Conservation (phyloP, 139 green algal species). For the Raphidocelis subcapitata region DNA sequence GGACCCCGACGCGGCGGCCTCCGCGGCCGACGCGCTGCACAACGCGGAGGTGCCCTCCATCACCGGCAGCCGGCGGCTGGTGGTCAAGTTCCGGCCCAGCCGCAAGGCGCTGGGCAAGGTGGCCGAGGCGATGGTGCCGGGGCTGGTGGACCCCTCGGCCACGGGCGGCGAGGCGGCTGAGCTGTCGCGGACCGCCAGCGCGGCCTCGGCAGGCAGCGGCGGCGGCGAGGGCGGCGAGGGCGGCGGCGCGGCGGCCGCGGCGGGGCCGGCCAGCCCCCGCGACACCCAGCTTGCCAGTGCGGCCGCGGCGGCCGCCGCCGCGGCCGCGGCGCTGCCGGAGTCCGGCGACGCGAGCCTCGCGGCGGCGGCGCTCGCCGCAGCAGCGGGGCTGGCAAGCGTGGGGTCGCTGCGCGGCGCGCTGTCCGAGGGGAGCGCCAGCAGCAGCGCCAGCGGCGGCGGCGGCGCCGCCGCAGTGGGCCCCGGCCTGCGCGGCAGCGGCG, state of each 20-base stretch:
- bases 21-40: constrained; percentile 47
- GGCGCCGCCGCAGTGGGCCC: background rate
- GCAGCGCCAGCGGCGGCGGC: background rate
- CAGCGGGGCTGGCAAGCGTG: no score
- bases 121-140: constrained; percentile 32
- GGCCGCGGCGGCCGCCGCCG: no score
- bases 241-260: constrained; percentile 1
- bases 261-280: background rate
- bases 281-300: no score
- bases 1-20: constrained; percentile 47
- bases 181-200: background rate
- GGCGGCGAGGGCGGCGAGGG: background rate
- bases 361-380: no score
- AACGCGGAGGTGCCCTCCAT: constrained; percentile 30
- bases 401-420: no score
- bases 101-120: constrained; percentile 33
- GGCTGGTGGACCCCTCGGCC: constrained; percentile 18
- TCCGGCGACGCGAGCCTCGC: no score
- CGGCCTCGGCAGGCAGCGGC: background rate
- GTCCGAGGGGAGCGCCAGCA: constrained; percentile 4
- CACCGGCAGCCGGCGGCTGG: constrained; percentile 30
- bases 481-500: no score
- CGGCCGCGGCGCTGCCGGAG: no score
- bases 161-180: background rate
- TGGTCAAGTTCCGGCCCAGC: constrained; percentile 51